Evolutionary conservation across 257 asterid genomes (phyloP).

Genomic region (Lycium ferocissimum): DNA sequence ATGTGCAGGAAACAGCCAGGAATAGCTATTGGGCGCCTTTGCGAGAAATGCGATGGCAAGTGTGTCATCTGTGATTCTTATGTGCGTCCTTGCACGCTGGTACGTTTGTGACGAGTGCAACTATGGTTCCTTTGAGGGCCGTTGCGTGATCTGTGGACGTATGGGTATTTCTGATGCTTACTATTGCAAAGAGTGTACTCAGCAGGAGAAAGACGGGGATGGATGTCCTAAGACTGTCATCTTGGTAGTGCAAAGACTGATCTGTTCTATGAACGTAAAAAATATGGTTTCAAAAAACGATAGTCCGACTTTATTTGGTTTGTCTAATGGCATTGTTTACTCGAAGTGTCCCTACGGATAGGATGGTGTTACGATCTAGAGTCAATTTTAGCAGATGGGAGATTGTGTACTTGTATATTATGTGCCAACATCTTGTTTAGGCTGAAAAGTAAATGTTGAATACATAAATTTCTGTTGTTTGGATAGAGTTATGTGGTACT

Average conservation of each 20-base stretch:
- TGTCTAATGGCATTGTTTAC: not conserved
- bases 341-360: not conserved
- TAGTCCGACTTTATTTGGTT: constrained; percentile 31
- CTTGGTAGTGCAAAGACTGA: constrained; percentile 88
- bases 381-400: no score
- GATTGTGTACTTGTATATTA: no score
- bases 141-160: constrained; percentile 85
- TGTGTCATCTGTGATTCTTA: constrained; percentile 85
- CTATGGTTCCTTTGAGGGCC: constrained; percentile 86
- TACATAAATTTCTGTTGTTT: not conserved
- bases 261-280: constrained; percentile 77
- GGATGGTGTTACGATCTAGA: no score
- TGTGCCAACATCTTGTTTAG: not conserved
- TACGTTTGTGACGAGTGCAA: constrained; percentile 88
- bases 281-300: constrained; percentile 83
- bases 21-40: constrained; percentile 86
- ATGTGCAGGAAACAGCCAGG: constrained; percentile 95
- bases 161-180: constrained; percentile 84
- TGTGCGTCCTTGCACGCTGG: constrained; percentile 87
- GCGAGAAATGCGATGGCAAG: constrained; percentile 86
- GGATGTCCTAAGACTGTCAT: constrained; percentile 85
- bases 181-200: constrained; percentile 91
- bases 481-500: not conserved
- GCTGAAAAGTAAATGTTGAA: not conserved
- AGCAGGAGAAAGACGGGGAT: constrained; percentile 80